Conservation (phyloP, 257 asterid species). For the Osmanthus fragrans region DNA sequence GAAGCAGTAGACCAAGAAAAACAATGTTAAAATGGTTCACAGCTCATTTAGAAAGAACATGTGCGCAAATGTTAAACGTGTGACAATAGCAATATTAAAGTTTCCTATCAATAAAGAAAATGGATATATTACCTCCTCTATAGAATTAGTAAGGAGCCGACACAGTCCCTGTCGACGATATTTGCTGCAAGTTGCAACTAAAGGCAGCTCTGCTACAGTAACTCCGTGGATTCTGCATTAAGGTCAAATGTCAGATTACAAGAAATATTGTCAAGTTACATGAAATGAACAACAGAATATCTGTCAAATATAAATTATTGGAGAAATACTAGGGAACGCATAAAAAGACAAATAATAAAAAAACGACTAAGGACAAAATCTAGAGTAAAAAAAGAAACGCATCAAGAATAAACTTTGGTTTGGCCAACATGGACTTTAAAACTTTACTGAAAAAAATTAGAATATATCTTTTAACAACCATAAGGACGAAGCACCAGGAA, state of each 20-base stretch:
- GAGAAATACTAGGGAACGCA: too few relatives aligned
- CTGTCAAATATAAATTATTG: neutral
- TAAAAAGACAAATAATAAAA: too few relatives aligned
- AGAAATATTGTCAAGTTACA: slow-evolving; percentile 10
- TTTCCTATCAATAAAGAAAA: neutral
- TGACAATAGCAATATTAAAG: neutral
- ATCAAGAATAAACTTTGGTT: too few relatives aligned
- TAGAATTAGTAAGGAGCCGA: slow-evolving; percentile 67
- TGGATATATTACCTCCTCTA: slow-evolving; percentile 63
- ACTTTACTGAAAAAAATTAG: too few relatives aligned
- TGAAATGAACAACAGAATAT: neutral
- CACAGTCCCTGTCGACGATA: slow-evolving; percentile 97
- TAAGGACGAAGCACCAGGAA: neutral
- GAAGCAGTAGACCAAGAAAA: neutral
- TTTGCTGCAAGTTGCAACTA: slow-evolving; percentile 90
- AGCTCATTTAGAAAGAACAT: neutral
- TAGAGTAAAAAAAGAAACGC: too few relatives aligned
- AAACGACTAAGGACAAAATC: too few relatives aligned
- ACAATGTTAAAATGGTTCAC: neutral
- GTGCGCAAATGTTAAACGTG: slow-evolving; percentile 1
- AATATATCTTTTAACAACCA: too few relatives aligned
- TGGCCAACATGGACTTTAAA: too few relatives aligned
- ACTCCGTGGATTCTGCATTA: slow-evolving; percentile 79
- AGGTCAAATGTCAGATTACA: slow-evolving; percentile 23
- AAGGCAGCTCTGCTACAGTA: slow-evolving; percentile 92